Percentiles rank a stretch among this genome's conserved stretches.
Conservation (phyloP, 2,329 filamentous ascomycete species). For the Paraphoma sp. region DNA sequence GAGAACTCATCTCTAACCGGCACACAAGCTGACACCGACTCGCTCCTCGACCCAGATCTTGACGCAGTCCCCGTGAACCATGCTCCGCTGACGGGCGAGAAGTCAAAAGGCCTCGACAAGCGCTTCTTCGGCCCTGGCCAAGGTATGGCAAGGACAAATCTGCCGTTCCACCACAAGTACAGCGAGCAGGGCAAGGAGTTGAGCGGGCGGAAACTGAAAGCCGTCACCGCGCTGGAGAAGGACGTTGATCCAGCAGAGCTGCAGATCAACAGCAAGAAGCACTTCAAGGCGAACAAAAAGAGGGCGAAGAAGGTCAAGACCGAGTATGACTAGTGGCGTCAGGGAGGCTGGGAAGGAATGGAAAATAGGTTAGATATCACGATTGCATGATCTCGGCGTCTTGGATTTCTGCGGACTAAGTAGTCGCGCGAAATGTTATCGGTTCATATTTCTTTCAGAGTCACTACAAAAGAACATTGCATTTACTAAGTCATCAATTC, state of each 20-base stretch:
- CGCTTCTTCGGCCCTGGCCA: conserved; percentile 81
- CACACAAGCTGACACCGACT: conserved; percentile 41
- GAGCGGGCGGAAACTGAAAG: conserved; percentile 81
- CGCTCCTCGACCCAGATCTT: conserved; percentile 54
- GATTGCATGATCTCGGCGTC: not conserved
- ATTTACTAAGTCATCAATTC: too few species aligned
- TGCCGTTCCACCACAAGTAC: conserved; percentile 91
- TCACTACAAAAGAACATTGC: too few species aligned
- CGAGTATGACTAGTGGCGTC: conserved; percentile 43
- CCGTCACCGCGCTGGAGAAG: conserved; percentile 82
- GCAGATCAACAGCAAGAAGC: conserved; percentile 80
- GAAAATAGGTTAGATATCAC: not conserved
- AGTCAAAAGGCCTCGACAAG: conserved; percentile 80
- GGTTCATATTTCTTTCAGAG: too few species aligned
- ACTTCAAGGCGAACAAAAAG: conserved; percentile 82
- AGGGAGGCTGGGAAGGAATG: not conserved
- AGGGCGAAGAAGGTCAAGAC: conserved; percentile 61
- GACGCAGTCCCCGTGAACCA: conserved; percentile 54
- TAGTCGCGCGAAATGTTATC: too few species aligned
- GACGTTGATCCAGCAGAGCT: conserved; percentile 84
- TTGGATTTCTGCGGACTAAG: not conserved
- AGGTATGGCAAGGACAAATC: conserved; percentile 68
- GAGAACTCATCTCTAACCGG: conserved; percentile 42
- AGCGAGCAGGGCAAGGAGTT: conserved; percentile 83
- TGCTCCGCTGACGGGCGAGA: conserved; percentile 63